Evolutionary conservation across 225 moss, liverwort and hornwort species (phyloP), one percentile per base, ranked within the genome.

Genomic region (Polytrichum commune): DNA sequence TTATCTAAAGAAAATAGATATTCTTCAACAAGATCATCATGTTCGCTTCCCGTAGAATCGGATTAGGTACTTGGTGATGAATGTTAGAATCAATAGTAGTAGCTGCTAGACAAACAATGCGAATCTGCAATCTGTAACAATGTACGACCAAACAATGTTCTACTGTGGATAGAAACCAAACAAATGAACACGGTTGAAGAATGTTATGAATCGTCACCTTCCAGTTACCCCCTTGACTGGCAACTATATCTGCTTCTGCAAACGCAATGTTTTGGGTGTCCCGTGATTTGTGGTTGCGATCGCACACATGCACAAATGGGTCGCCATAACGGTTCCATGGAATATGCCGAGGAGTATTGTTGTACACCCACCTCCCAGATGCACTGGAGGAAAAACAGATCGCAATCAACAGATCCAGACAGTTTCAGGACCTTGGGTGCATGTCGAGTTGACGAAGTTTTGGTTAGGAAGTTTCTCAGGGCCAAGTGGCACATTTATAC

Each of bases 341-440:
- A 60, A 75, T 55, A 38, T 32, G 25, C 24, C 75, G 38, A 22
- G 38, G 33, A 4, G 75, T 75, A n/a, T 16, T 38, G 27, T 75
- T 60, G 46, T 60, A 68, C 35, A 62, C 35, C 75, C 75, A 75
- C 27, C 61, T 67, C 46, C 75, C 75, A 60, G 68, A 71, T 54
- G 30, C 13, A 64, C 3, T 58, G 13, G 22, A 29, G 60, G 33
- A 27, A 22, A 63, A 26, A 69, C 19, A 19, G 3, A 46, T 13
- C 13, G 38, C 38, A 10, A 10, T 38, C 38, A 2, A 38, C 3
- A 10, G 38, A 38, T 46, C 38, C 13, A 22, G 58, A 22, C 58
- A 58, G 16, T n/a, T 20, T 58, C 16, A 46, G 16, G n/a, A 20
- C 58, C 6, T 58, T 58, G 58, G 20, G 6, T 58, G 24, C 24